Conservation (phyloP, 441 rosid genomes). For the Viola pubescens region DNA sequence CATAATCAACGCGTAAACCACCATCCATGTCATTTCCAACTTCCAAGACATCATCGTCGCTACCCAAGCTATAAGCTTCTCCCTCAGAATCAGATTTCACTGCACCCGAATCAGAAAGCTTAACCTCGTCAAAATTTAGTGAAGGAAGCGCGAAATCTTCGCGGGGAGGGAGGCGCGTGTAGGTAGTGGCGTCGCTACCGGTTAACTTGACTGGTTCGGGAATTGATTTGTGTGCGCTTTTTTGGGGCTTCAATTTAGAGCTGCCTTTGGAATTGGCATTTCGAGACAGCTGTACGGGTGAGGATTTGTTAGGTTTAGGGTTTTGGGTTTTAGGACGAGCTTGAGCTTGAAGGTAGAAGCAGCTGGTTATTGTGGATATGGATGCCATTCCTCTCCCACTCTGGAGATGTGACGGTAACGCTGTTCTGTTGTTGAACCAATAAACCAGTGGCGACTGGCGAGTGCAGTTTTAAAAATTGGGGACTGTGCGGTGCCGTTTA, state of each 20-base stretch:
- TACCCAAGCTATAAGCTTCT: conserved; percentile 12
- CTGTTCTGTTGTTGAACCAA: no score
- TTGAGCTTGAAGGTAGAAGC: conserved; percentile 40
- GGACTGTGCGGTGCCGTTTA: no score
- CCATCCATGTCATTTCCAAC: conserved; percentile 13
- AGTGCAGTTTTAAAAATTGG: no score
- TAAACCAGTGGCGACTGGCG: no score
- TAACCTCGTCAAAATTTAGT: conserved; percentile 32
- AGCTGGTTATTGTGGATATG: conserved; percentile 25
- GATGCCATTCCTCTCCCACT: conserved; percentile 26
- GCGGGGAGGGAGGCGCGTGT: conserved; percentile 72
- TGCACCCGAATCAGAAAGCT: conserved; percentile 43
- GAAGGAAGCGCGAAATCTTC: conserved; percentile 43
- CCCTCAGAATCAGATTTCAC: conserved; percentile 19
- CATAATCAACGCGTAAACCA: conserved; percentile 21
- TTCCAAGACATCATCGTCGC: conserved; percentile 19
- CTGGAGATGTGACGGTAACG: no score
- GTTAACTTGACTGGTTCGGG: conserved; percentile 26
- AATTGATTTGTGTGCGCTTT: conserved; percentile 21
- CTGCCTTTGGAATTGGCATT: conserved; percentile 25
- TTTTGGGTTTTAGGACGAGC: conserved; percentile 38
- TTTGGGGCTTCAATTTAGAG: conserved; percentile 33
- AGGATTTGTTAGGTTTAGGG: conserved; percentile 21
- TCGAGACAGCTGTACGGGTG: conserved; percentile 12
- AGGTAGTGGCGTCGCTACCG: conserved; percentile 68